These are phyloP conservation scores for Entamoeba histolytica DNA, from an alignment of 208 protist genomes.

Conservation along the genomic window DNA sequence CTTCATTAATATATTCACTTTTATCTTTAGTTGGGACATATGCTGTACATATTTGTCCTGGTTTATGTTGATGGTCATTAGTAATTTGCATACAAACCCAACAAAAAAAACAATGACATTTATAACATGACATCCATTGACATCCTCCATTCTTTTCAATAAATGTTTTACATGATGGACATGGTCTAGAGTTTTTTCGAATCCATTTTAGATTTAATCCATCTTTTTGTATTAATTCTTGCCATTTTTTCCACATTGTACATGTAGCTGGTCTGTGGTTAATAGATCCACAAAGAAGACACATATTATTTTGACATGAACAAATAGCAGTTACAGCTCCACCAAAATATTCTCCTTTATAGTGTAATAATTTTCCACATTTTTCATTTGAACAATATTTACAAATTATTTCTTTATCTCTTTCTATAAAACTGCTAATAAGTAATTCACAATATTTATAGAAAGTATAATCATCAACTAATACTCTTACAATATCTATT, in stretches of 20 bases:
- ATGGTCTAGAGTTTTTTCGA: not conserved
- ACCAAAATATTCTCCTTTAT: not conserved
- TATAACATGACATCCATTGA: not conserved
- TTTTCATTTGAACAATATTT: not conserved
- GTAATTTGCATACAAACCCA: not conserved
- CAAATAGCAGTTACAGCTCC: not conserved
- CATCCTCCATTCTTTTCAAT: not conserved
- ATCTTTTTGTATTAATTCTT: not conserved
- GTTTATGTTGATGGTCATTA: not conserved
- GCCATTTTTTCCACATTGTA: not conserved
- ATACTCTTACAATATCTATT: not conserved
- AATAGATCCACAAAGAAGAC: not conserved
- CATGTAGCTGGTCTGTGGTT: not conserved
- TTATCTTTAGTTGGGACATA: not conserved
- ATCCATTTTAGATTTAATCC: not conserved
- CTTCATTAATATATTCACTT: not conserved
- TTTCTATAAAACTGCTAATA: not conserved
- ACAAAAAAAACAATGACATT: not conserved
- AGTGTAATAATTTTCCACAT: not conserved
- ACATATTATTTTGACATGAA: not conserved
- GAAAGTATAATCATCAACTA: not conserved
- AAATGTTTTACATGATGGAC: not conserved
- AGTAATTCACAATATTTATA: not conserved
- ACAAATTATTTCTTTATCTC: not conserved
- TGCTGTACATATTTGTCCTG: not conserved